Evolutionary conservation across 371 early-diverging fungal species (phyloP).

Genomic region (Mucor sp.): DNA sequence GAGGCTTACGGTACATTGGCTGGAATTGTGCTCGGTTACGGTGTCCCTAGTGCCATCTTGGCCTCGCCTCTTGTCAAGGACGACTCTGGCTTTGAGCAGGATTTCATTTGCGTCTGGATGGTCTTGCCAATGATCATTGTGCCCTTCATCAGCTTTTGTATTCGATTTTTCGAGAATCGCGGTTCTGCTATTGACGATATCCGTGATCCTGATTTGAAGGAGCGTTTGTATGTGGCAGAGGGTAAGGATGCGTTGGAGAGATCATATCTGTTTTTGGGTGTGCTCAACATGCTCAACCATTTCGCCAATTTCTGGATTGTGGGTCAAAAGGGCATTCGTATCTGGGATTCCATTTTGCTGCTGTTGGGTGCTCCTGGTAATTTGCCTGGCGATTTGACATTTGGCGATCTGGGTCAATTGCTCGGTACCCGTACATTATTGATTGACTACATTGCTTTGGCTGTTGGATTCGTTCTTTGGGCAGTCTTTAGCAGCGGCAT

Average conservation of each 20-base stretch:
- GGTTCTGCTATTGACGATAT: conserved; percentile 11
- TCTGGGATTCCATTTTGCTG: conserved; percentile 21
- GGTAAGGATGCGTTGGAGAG: conserved; percentile 25
- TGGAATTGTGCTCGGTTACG: conserved; percentile 17
- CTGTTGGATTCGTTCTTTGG: conserved; percentile 14
- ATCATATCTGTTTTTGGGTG: conserved; percentile 22
- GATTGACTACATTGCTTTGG: conserved; percentile 10
- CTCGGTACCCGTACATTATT: conserved; percentile 16
- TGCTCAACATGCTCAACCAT: conserved; percentile 20
- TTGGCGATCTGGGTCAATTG: conserved; percentile 14
- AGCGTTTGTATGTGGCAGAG: conserved; percentile 8
- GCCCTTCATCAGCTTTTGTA: conserved; percentile 9
- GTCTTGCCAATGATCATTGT: conserved; percentile 15
- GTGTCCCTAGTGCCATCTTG: conserved; percentile 17
- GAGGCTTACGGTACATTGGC: conserved; percentile 19
- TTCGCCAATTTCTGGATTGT: conserved; percentile 4
- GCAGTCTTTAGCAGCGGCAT: conserved; percentile 19
- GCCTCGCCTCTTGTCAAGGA: conserved; percentile 8
- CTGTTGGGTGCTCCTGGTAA: conserved; percentile 19
- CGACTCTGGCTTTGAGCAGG: conserved; percentile 16
- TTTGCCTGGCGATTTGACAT: conserved; percentile 16
- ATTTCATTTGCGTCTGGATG: conserved; percentile 18
- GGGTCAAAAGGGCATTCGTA: conserved; percentile 12
- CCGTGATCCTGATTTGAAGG: not conserved
- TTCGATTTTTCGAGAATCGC: conserved; percentile 1